phyloP scores from a whole-genome alignment of 2,329 filamentous ascomycete genomes.

The Fusarium albidum region DNA sequence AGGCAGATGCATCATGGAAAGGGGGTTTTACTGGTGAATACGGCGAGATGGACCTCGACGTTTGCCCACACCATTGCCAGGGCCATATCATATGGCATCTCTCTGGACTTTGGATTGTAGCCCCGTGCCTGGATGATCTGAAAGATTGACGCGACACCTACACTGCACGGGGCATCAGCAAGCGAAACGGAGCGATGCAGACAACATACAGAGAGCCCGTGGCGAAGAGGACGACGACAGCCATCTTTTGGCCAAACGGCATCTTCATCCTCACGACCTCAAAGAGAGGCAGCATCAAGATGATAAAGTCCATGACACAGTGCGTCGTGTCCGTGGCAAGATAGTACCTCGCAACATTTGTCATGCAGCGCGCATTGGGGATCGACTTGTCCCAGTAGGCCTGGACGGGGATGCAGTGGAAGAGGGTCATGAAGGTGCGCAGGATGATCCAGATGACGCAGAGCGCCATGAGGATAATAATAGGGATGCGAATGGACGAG shows the following conservation, averaged over 20 bases:
- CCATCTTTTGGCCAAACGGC: constrained; percentile 23
- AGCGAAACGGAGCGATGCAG: fast-evolving
- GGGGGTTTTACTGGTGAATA: constrained; percentile 20
- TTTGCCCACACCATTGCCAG: constrained; percentile 29
- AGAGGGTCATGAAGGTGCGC: constrained; percentile 30
- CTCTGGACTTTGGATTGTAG: constrained; percentile 19
- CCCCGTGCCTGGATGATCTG: constrained; percentile 20
- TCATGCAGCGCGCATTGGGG: constrained; percentile 7
- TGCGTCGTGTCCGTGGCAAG: constrained; percentile 26
- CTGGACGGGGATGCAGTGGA: constrained; percentile 28
- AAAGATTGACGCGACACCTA: constrained; percentile 26
- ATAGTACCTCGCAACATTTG: constrained; percentile 16
- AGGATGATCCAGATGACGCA: constrained; percentile 40
- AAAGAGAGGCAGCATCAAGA: constrained; percentile 18
- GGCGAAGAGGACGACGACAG: constrained; percentile 24
- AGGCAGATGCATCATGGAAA: not conserved
- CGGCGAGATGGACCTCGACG: constrained; percentile 23
- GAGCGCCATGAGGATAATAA: constrained; percentile 34
- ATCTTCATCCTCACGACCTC: constrained; percentile 23
- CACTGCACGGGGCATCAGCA: constrained; percentile 8
- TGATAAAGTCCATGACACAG: constrained; percentile 27
- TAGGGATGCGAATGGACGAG: constrained; percentile 39
- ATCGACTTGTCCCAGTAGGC: constrained; percentile 30
- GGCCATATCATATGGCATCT: constrained; percentile 26
- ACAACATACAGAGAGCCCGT: constrained; percentile 20